Evolutionary conservation across 1,284 basidiomycete genomes (phyloP).

Genomic region (Marasmius oreades): DNA sequence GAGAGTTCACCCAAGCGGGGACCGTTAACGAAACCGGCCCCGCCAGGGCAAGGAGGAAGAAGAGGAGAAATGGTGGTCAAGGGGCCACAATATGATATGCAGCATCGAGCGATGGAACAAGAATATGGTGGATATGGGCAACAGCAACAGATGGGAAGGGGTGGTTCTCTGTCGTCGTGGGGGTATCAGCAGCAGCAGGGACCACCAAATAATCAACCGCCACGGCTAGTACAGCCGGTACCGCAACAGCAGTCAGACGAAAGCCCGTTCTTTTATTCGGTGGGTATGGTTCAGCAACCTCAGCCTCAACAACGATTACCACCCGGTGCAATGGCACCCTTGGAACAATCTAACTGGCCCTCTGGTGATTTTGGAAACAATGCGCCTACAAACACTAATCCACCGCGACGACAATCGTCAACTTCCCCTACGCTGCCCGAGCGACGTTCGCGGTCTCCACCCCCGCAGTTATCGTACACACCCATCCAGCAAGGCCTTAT

Average conservation of each 20-base stretch:
- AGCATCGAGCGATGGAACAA: slow-evolving; percentile 88
- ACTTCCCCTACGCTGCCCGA: slow-evolving; percentile 31
- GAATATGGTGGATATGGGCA: slow-evolving; percentile 49
- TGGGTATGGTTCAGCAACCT: slow-evolving; percentile 23
- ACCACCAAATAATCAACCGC: slow-evolving; percentile 17
- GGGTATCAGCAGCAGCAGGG: slow-evolving; percentile 23
- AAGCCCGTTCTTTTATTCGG: slow-evolving; percentile 29
- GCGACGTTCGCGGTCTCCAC: slow-evolving; percentile 33
- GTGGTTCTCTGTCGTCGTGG: slow-evolving; percentile 16
- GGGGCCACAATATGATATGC: slow-evolving; percentile 90
- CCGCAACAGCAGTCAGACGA: slow-evolving; percentile 12
- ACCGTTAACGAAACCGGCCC: slow-evolving; percentile 50
- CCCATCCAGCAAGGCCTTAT: slow-evolving; percentile 11
- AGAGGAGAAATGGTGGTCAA: slow-evolving; percentile 84
- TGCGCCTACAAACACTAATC: slow-evolving; percentile 14
- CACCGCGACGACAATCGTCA: slow-evolving; percentile 26
- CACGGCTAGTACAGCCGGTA: slow-evolving; percentile 14
- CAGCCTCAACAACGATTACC: slow-evolving; percentile 40
- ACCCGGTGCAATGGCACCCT: slow-evolving; percentile 60
- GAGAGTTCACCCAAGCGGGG: slow-evolving; percentile 52
- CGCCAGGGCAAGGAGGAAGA: slow-evolving; percentile 47
- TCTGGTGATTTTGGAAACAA: not conserved
- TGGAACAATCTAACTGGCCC: slow-evolving; percentile 33
- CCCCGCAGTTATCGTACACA: slow-evolving; percentile 14
- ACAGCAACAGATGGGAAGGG: slow-evolving; percentile 21